Evolutionary conservation across 2,329 filamentous ascomycete species (phyloP).

Genomic region (Venturia oleaginea): DNA sequence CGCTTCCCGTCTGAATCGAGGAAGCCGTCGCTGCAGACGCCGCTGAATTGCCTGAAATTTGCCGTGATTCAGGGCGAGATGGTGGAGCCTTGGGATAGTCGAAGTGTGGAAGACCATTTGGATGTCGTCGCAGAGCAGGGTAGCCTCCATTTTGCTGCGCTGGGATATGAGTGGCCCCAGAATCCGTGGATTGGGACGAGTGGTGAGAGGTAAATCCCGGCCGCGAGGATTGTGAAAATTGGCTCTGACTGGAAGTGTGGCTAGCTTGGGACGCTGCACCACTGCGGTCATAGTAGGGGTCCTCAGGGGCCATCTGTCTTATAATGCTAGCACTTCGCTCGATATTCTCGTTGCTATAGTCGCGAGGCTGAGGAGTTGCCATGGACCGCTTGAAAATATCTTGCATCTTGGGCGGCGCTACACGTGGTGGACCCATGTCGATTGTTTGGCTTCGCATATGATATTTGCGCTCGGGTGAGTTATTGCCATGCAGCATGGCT

Average conservation of each 20-base stretch:
- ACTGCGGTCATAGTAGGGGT: conserved; percentile 67
- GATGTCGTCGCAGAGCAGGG: not conserved
- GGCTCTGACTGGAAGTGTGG: conserved; percentile 17
- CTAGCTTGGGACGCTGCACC: conserved; percentile 8
- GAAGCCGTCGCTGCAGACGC: not conserved
- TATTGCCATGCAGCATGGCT: conserved; percentile 60
- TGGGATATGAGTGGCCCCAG: not conserved
- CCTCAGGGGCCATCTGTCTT: conserved; percentile 60
- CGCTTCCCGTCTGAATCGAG: conserved; percentile 44
- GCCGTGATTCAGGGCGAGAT: conserved; percentile 35
- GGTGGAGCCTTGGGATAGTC: conserved; percentile 12
- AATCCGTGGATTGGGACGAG: conserved; percentile 20
- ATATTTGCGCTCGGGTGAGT: conserved; percentile 65
- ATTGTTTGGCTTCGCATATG: conserved; percentile 30
- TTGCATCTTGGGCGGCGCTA: conserved; percentile 82
- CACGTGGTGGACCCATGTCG: conserved; percentile 32
- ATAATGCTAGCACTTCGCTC: conserved; percentile 51
- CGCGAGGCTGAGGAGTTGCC: conserved; percentile 24
- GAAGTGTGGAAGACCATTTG: not conserved
- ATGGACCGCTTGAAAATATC: conserved; percentile 54
- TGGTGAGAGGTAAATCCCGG: conserved; percentile 22
- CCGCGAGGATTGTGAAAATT: conserved; percentile 10
- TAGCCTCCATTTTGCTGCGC: not conserved
- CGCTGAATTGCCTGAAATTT: conserved; percentile 61
- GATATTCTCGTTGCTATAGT: conserved; percentile 25